Conservation (phyloP, 768 basidiomycete species). For the Auriscalpium microsporum region DNA sequence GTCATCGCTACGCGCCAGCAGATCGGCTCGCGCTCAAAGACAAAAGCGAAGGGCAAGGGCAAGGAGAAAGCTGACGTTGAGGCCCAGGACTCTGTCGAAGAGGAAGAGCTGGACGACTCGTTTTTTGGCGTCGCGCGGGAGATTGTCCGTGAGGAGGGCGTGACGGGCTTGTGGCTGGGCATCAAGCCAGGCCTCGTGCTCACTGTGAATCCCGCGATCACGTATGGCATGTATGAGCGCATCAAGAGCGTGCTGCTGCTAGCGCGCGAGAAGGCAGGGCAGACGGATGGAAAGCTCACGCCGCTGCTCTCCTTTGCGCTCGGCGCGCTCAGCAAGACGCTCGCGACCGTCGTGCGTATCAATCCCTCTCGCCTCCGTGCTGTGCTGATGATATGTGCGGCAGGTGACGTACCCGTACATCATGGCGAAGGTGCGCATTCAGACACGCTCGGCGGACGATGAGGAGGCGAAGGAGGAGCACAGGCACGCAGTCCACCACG, state of each 20-base stretch:
- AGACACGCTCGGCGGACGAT: slow-evolving; percentile 62
- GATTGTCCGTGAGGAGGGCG: slow-evolving; percentile 84
- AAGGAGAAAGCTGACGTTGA: slow-evolving; percentile 5
- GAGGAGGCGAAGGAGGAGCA: slow-evolving; percentile 38
- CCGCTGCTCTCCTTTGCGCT: slow-evolving; percentile 75
- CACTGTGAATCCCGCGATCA: slow-evolving; percentile 96
- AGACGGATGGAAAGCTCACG: slow-evolving; percentile 47
- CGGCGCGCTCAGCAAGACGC: slow-evolving; percentile 90
- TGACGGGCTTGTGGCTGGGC: slow-evolving; percentile 87
- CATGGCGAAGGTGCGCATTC: slow-evolving; percentile 94
- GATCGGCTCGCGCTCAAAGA: slow-evolving; percentile 42
- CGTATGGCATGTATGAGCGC: slow-evolving; percentile 91
- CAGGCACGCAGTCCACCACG: slow-evolving; percentile 29
- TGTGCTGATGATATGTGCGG: background rate
- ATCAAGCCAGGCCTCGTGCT: slow-evolving; percentile 89
- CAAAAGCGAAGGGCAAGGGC: background rate
- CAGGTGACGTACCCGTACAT: slow-evolving; percentile 94
- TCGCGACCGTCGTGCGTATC: slow-evolving; percentile 82
- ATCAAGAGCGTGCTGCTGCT: slow-evolving; percentile 68
- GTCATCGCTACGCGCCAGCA: slow-evolving; percentile 98
- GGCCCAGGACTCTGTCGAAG: slow-evolving; percentile 4
- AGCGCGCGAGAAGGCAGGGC: slow-evolving; percentile 37
- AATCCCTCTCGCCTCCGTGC: background rate
- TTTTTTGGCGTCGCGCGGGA: slow-evolving; percentile 75
- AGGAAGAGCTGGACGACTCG: slow-evolving; percentile 45